Base-by-base conservation (phyloP, 371 early-diverging fungal species). In the Lichtheimia ornata region DNA sequence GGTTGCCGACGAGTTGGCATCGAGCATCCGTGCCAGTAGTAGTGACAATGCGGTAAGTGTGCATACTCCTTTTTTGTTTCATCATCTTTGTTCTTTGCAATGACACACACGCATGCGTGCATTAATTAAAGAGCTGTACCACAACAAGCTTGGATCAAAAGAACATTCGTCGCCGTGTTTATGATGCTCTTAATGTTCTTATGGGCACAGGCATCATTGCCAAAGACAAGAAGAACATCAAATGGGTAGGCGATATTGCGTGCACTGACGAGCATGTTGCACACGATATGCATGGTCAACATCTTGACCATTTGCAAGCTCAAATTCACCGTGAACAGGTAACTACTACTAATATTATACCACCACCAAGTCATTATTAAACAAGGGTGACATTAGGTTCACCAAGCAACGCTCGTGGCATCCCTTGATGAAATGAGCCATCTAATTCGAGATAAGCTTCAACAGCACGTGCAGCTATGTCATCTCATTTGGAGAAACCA, bases 131-230 rank as follows among this genome's bases (percentile, higher is more conserved):
- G 18, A 27, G 52, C 7, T 35, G 35, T 35, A 35, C 13, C 22
- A 56, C 20, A 20, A 56, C 47, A 30, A 64, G 62, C 3, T 45
- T 50, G 11, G 88, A 87, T 62, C 83, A 84, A 50, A 87, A 90
- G 73, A 90, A 90, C 58, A 86, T 90, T 52, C 84, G 89, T 43
- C 77, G 91, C n/a, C 84, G 91, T 28, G 89, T 90, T 0, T 90
- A 90, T 56, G 91, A 90, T 74, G 90, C 90, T 14, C 70, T 90
- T 13, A 90, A 90, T 61, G 91, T 90, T 14, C 69, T 90, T 43
- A 84, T 86, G 75, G 89, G 89, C 0, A 65, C 88, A 67, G 82
- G 77, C 24, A 80, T 90, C 57, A 88, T 90, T 42, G 71, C 67
- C 12, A 88, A 87, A 64, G 85, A 81, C 51, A 77, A 79, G 51